Evolutionary conservation across 768 basidiomycete species (phyloP).

Genomic region (Cubamyces lactineus): DNA sequence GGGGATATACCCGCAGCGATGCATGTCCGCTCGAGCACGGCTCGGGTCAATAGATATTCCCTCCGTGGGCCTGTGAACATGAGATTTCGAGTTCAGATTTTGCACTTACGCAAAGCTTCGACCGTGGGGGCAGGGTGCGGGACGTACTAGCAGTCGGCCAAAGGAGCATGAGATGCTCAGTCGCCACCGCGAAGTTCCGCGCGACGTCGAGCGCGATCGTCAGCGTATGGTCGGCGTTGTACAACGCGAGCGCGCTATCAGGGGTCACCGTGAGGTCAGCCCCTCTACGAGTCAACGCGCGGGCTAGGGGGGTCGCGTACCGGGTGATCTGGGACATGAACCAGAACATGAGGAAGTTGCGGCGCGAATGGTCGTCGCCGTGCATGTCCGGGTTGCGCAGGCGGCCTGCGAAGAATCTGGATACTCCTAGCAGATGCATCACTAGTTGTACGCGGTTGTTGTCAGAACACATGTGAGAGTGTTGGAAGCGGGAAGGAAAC

Average conservation of each 20-base stretch:
- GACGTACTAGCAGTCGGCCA: conserved; percentile 66
- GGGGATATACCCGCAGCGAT: conserved; percentile 44
- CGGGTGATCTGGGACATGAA: conserved; percentile 72
- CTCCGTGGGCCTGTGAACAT: conserved; percentile 28
- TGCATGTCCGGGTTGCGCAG: conserved; percentile 60
- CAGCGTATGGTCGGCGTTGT: conserved; percentile 60
- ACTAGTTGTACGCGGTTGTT: conserved; percentile 43
- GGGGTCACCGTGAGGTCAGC: not conserved
- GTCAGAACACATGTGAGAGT: not conserved
- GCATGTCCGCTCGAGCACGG: conserved; percentile 52
- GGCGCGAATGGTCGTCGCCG: conserved; percentile 49
- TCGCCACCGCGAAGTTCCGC: conserved; percentile 51
- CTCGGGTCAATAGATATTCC: conserved; percentile 51
- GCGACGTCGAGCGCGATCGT: conserved; percentile 64
- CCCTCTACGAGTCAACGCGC: not conserved
- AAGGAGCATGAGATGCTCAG: conserved; percentile 60
- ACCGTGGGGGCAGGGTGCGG: not conserved
- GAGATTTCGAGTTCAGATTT: not conserved
- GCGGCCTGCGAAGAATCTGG: conserved; percentile 58
- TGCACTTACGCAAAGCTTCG: not conserved
- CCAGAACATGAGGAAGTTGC: conserved; percentile 77
- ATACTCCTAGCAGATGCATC: conserved; percentile 59
- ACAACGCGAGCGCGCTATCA: conserved; percentile 55
- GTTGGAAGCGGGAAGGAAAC: conserved; percentile 3
- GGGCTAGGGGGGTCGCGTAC: conserved; percentile 35